Base-by-base conservation (phyloP, 176 grass and related monocot species). In the Raddia distichophylla region DNA sequence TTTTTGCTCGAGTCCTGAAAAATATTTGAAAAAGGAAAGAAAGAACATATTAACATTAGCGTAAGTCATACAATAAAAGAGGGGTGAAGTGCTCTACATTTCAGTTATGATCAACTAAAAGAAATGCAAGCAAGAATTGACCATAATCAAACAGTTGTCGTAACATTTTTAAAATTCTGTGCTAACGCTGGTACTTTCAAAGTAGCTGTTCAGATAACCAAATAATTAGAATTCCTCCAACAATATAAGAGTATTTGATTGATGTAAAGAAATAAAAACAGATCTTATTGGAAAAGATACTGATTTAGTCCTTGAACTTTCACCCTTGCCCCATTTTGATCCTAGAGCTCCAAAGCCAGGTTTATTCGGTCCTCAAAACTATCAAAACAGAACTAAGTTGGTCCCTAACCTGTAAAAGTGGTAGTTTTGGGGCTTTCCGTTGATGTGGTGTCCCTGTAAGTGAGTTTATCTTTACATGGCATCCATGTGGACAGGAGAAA, bases 1-100 rank as follows among this genome's bases (percentile, higher is more conserved):
- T 90, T 98, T 69, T 93, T 94, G 76, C 95, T 98, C 8, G 92
- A 89, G 65, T 98, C 95, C 95, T 98, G 83, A 32, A 83, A 83
- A 89, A 59, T 67, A 84, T 79, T 74, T 35, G 48, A 70, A 54
- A 54, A 70, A 60, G 55, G 12, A 66, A 69, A 35, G 43, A 22
- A 42, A 86, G 15, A 22, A 46, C 6, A 56, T 1, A 37, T 49
- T 61, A 67, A 65, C 20, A 46, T 48, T 64, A 48, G 47, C 57
- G 44, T 58, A 33, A 69, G 71, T 56, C 45, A 11, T 75, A 69
- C 40, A 70, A 18, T 34, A 56, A 59, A 74, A 75, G 12, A 67
- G 60, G 65, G 17, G 32, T 43, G 59, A 50, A 44, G 2, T 35
- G 35, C 13, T 51, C 44, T n/a, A 0, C 15, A 64, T 33, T 83